A percentile compares a stretch with the other conserved stretches of the same genome.
Evolutionary conservation across 78 protist species (phyloP).

Genomic region (Dictyostelium brefeldianum): DNA sequence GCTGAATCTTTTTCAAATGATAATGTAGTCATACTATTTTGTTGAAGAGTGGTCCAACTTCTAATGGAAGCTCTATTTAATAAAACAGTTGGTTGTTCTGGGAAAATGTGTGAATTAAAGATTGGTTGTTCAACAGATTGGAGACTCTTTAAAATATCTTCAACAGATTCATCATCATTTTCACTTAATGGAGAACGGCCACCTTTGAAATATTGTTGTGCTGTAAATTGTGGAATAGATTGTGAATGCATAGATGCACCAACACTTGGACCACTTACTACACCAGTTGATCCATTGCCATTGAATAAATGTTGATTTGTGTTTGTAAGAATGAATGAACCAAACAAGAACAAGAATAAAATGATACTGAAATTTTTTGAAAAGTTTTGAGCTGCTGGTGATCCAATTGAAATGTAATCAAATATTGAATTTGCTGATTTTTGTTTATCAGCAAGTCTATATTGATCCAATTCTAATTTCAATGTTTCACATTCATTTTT

Average conservation of each 20-base stretch:
- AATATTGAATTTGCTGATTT: not conserved
- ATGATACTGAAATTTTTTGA: conserved; percentile 12
- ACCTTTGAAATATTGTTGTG: not conserved
- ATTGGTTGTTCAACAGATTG: not conserved
- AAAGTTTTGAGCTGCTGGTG: not conserved
- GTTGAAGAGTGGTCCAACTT: conserved; percentile 24
- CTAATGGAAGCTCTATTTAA: conserved; percentile 10
- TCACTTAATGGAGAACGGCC: not conserved
- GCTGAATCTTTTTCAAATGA: not conserved
- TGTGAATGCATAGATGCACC: not conserved
- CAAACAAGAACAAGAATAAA: conserved; percentile 5
- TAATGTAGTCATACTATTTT: conserved; percentile 9
- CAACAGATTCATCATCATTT: not conserved
- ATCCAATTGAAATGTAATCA: conserved; percentile 21
- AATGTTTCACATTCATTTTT: conserved; percentile 32
- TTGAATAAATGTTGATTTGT: conserved; percentile 11
- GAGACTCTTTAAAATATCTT: not conserved
- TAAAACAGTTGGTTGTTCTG: conserved; percentile 10
- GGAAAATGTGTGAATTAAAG: not conserved
- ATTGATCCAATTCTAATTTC: not conserved
- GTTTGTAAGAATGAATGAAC: not conserved
- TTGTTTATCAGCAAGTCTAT: not conserved
- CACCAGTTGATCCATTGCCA: not conserved
- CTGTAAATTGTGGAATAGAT: not conserved
- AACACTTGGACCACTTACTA: not conserved